Percentiles rank a stretch among this genome's conserved stretches.
phyloP scores from a whole-genome alignment of 2,329 filamentous ascomycete species.

The Hymenoscyphus fructigenus region DNA sequence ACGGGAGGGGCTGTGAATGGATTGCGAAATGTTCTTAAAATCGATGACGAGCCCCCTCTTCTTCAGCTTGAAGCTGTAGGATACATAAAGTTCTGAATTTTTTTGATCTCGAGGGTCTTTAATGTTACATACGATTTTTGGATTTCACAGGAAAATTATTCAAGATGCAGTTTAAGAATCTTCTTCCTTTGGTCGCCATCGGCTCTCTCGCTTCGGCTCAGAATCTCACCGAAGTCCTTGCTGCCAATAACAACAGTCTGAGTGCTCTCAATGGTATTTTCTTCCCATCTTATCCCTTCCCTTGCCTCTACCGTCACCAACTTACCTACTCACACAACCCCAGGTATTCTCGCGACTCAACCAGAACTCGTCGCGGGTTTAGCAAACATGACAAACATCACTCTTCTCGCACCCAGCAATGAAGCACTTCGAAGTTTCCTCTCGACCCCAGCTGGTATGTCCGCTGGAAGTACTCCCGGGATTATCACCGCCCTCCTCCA shows the following conservation, averaged over 20 bases:
- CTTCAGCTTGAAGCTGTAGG: no score
- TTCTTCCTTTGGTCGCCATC: conserved; percentile 20
- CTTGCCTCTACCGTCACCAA: neutral
- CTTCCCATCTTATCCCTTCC: neutral
- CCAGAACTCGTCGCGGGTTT: conserved; percentile 42
- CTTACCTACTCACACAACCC: conserved; percentile 22
- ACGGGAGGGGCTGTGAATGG: no score
- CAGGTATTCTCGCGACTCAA: conserved; percentile 38
- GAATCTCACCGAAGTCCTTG: conserved; percentile 19
- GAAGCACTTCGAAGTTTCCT: conserved; percentile 36
- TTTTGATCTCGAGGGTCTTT: no score
- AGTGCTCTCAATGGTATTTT: conserved; percentile 20
- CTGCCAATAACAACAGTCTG: conserved; percentile 19
- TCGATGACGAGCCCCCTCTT: no score
- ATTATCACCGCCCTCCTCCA: conserved; percentile 33
- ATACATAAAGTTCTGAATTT: no score
- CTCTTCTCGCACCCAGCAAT: conserved; percentile 41
- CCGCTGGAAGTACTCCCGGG: conserved; percentile 35
- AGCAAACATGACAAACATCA: conserved; percentile 48
- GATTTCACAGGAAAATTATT: neutral
- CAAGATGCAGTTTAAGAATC: conserved; percentile 24
- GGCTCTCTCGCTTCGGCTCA: conserved; percentile 20
- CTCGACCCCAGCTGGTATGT: conserved; percentile 23
- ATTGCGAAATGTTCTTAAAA: no score
- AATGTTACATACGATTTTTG: neutral